Conservation (phyloP, 345 rosid species). For the Carallia pectinifolia region DNA sequence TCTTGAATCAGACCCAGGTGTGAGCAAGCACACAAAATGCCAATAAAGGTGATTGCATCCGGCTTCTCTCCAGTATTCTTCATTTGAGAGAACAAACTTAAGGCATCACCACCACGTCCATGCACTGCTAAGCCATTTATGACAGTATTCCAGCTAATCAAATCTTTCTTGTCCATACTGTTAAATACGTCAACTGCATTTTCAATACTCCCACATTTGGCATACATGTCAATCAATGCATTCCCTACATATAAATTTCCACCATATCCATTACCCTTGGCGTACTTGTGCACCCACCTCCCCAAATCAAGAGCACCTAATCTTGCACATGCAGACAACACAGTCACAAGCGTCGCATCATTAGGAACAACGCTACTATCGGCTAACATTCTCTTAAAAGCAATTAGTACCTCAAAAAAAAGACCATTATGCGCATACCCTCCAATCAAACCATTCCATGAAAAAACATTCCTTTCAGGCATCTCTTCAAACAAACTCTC, state of each 20-base stretch:
- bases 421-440: conserved; percentile 51
- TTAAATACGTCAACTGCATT: conserved; percentile 57
- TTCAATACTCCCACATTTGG: conserved; percentile 66
- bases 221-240: conserved; percentile 82
- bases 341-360: conserved; percentile 69
- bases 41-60: conserved; percentile 70
- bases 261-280: conserved; percentile 49
- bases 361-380: conserved; percentile 55
- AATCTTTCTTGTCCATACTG: conserved; percentile 54
- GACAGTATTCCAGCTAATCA: conserved; percentile 80
- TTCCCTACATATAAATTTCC: conserved; percentile 62
- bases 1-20: conserved; percentile 76
- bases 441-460: conserved; percentile 76
- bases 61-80: conserved; percentile 48
- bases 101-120: conserved; percentile 65
- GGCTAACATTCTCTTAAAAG: conserved; percentile 58
- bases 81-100: conserved; percentile 59
- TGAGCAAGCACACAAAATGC: conserved; percentile 65
- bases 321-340: conserved; percentile 72
- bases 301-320: conserved; percentile 80
- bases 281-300: conserved; percentile 62
- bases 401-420: conserved; percentile 44
- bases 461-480: conserved; percentile 63
- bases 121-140: conserved; percentile 68
- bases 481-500: conserved; percentile 63